Base-by-base conservation (phyloP, 1,284 basidiomycete genomes). In the Schizophyllum amplum region DNA sequence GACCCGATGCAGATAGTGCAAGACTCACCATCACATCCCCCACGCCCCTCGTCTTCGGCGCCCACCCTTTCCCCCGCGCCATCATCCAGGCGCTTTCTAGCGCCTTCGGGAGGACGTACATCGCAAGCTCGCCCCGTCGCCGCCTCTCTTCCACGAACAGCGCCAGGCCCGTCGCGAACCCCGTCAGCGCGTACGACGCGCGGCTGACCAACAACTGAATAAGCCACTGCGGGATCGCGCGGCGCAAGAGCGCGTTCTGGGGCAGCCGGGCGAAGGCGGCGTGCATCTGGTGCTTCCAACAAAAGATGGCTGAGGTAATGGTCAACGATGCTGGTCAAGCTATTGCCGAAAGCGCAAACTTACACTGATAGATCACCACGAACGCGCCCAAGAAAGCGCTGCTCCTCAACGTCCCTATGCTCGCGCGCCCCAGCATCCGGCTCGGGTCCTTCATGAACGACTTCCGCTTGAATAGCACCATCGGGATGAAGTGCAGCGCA, bases 31-130 rank as follows among this genome's bases (percentile, higher is more conserved):
- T 53, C 50, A 57, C 46, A 70, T 90, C 81, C 33, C 87, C 84
- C 70, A 85, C 74, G 69, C 84, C 78, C 66, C 92, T 76, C 66
- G 92, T 78, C 72, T 82, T 69, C 72, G 90, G 87, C 22, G 95
- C 86, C 72, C 83, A 84, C 0, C 90, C 87, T 61, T 86, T 83
- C 17, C 87, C 86, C 48, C 91, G 71, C 15, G 87, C 83, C 63
- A 87, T 82, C 1, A 86, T 79, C 94, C 95, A 98, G 11, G 84
- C 83, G 57, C 89, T 90, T 73, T 96, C 93, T 50, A 96, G 70
- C 0, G 84, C 91, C 70, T 94, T 92, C n/a, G 95, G 95, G 47
- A 98, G 73, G 3, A 94, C 93, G 69, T 96, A 99, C 87, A 97
- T 95, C 24, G 95, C 93, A 61, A 96, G 73, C 71, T 96, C 93